A percentile compares a stretch with the other conserved stretches of the same genome.
These are phyloP conservation scores for Fusarium sp. DNA, from an alignment of 2,329 filamentous ascomycete genomes.

Conservation along the genomic window DNA sequence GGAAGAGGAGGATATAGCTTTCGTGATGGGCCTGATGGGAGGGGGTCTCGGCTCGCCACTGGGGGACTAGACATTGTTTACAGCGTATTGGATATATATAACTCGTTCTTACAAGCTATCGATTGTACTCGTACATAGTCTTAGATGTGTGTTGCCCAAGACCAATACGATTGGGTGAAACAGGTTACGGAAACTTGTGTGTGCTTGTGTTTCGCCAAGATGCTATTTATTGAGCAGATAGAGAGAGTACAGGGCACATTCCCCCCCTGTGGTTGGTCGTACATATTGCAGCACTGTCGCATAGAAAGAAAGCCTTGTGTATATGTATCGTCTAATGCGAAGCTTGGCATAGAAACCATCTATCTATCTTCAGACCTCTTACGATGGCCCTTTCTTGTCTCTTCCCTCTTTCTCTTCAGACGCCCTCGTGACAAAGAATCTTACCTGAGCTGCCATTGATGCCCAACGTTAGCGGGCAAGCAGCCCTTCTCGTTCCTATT, in stretches of 20 bases:
- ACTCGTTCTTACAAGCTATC: constrained; percentile 2
- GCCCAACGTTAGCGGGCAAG: constrained; percentile 24
- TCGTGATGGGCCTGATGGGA: background rate
- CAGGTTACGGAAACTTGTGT: constrained; percentile 15
- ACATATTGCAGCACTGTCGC: constrained; percentile 26
- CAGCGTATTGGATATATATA: constrained; percentile 25
- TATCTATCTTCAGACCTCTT: background rate
- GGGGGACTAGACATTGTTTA: constrained; percentile 20
- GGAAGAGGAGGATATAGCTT: constrained; percentile 8
- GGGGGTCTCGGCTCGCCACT: constrained; percentile 7
- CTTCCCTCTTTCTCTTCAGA: constrained; percentile 24
- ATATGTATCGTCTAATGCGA: background rate
- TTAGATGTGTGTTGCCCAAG: background rate
- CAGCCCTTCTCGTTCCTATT: constrained; percentile 9
- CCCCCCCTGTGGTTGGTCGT: constrained; percentile 20
- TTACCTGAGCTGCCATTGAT: constrained; percentile 29
- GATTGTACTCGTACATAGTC: constrained; percentile 6
- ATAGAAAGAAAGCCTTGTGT: background rate
- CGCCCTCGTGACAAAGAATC: constrained; percentile 20
- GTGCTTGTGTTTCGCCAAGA: constrained; percentile 15
- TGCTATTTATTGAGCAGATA: constrained; percentile 34
- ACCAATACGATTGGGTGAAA: constrained; percentile 6
- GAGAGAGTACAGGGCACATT: constrained; percentile 11
- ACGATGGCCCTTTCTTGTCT: constrained; percentile 14
- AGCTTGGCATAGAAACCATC: background rate